Evolutionary conservation across 352 stramenopile genomes (phyloP).

Genomic region (Pythium folliculosum): DNA sequence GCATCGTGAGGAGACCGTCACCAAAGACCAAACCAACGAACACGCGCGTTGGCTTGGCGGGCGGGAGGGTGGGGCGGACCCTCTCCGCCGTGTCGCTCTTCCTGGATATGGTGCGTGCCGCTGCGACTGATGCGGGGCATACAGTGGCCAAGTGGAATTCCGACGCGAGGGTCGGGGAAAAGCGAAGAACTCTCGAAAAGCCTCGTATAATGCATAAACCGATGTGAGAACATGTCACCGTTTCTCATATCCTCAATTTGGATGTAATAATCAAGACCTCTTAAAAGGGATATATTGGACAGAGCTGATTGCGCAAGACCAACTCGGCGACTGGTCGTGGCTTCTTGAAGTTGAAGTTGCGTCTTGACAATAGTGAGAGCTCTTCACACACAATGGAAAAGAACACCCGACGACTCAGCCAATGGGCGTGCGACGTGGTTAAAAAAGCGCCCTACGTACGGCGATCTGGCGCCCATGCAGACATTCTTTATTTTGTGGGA

Average conservation of each 20-base stretch:
- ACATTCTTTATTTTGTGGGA: constrained; percentile 11
- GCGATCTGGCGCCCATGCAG: not conserved
- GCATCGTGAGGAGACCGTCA: not conserved
- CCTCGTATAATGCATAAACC: not conserved
- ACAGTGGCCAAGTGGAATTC: constrained; percentile 9
- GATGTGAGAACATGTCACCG: constrained; percentile 21
- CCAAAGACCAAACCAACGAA: not conserved
- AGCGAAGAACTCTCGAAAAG: constrained; percentile 13
- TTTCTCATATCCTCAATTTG: not conserved
- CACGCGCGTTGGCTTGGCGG: not conserved
- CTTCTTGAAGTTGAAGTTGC: constrained; percentile 40
- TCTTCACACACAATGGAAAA: constrained; percentile 24
- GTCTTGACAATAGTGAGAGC: constrained; percentile 31
- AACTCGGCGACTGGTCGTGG: not conserved
- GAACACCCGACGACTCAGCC: constrained; percentile 16
- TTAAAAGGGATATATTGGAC: not conserved
- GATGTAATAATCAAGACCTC: not conserved
- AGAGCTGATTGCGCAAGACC: constrained; percentile 6
- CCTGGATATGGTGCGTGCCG: constrained; percentile 15
- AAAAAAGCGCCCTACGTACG: constrained; percentile 23
- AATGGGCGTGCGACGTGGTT: constrained; percentile 24
- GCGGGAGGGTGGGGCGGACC: not conserved
- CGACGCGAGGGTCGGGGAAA: constrained; percentile 1
- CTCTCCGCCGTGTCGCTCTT: not conserved
- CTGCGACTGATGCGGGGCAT: constrained; percentile 20